A percentile compares a stretch with the other conserved stretches of the same genome.
phyloP scores from a whole-genome alignment of 306 rosid genomes.

The Glycine soja region DNA sequence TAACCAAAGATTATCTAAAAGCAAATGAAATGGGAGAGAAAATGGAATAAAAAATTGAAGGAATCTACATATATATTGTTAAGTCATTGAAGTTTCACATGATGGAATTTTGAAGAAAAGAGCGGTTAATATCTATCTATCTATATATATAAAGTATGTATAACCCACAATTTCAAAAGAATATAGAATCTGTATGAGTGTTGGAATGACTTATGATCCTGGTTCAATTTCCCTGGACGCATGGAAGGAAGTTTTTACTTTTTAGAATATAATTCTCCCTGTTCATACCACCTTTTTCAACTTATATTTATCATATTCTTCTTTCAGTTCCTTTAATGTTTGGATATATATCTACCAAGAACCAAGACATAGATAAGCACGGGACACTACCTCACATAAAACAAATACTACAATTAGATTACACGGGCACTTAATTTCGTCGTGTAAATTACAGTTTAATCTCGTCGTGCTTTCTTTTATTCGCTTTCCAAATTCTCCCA shows the following conservation, averaged over 20 bases:
- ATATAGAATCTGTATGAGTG: neutral
- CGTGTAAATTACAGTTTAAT: neutral
- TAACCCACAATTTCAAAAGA: conserved; percentile 32
- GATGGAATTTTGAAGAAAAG: neutral
- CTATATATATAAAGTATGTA: neutral
- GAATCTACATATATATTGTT: neutral
- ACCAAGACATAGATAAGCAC: neutral
- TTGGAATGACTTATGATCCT: neutral
- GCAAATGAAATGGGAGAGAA: neutral
- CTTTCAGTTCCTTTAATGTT: conserved; percentile 65
- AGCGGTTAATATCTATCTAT: neutral
- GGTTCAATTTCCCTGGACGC: neutral
- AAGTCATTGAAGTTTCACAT: neutral
- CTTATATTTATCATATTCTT: conserved; percentile 47
- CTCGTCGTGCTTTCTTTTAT: neutral
- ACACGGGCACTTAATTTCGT: neutral
- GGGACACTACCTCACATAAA: neutral
- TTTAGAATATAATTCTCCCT: conserved; percentile 28
- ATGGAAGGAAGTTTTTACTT: conserved; percentile 36
- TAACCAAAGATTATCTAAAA: neutral
- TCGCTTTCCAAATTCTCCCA: neutral
- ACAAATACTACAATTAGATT: neutral
- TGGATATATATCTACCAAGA: conserved; percentile 54
- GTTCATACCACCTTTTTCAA: conserved; percentile 46
- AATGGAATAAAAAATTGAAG: neutral